Conservation (phyloP, 495 filamentous ascomycete species). For the Aspergillus kassunensis region DNA sequence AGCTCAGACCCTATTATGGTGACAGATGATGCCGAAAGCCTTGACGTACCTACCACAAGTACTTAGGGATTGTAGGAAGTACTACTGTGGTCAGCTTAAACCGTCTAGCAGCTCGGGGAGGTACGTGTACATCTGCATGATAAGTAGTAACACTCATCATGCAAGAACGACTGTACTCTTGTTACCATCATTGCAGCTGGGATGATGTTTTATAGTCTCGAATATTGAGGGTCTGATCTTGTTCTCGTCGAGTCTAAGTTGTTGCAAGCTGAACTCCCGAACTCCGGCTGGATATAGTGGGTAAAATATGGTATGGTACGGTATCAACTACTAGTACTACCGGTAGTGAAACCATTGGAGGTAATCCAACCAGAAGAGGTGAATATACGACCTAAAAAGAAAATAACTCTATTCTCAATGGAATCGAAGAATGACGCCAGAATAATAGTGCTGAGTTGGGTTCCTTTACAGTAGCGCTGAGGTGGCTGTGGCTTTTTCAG, state of each 20-base stretch:
- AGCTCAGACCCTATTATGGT: not conserved
- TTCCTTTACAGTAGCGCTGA: no score
- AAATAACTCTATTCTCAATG: no score
- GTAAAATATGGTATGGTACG: no score
- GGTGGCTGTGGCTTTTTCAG: no score
- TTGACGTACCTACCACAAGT: not conserved
- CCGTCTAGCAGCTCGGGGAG: not conserved
- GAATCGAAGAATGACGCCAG: no score
- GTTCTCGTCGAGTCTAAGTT: not conserved
- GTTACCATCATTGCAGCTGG: constrained; percentile 3
- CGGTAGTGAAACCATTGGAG: no score
- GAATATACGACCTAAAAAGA: no score
- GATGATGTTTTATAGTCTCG: not conserved
- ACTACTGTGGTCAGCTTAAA: not conserved
- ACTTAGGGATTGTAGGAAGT: not conserved
- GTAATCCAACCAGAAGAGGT: no score
- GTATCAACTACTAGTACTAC: not conserved
- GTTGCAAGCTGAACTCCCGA: not conserved
- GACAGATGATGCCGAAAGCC: not conserved
- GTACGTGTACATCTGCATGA: constrained; percentile 1
- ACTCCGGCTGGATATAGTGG: no score
- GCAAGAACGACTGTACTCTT: not conserved
- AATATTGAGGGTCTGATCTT: not conserved
- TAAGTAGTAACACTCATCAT: not conserved
- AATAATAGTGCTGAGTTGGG: no score